Evolutionary conservation across 164 flowering plant genomes (phyloP).

Genomic region (Warburgia ugandensis): DNA sequence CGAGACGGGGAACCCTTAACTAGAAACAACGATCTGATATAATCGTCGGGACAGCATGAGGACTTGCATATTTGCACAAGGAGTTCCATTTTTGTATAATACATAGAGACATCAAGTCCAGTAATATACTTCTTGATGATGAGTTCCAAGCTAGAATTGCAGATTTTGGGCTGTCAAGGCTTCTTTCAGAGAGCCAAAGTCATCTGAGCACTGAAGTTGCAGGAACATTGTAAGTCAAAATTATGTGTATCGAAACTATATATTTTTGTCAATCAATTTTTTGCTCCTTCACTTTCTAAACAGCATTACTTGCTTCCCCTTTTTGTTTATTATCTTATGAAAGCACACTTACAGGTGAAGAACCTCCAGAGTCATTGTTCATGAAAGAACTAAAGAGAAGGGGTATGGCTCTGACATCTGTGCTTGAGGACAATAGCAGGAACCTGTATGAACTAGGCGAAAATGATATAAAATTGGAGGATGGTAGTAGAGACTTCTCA

Average conservation of each 20-base stretch:
- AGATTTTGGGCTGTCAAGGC: slow-evolving; percentile 62
- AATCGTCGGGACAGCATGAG: slow-evolving; percentile 45
- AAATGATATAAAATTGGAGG: slow-evolving; percentile 29
- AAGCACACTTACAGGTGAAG: slow-evolving; percentile 52
- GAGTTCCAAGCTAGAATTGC: slow-evolving; percentile 51
- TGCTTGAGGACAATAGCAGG: slow-evolving; percentile 67
- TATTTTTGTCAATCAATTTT: not conserved
- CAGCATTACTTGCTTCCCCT: not conserved
- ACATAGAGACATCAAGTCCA: no score
- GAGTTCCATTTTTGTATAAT: slow-evolving; percentile 45
- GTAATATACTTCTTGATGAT: no score
- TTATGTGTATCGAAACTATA: no score
- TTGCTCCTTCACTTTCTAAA: no score
- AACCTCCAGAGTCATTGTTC: slow-evolving; percentile 90
- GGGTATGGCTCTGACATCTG: slow-evolving; percentile 82
- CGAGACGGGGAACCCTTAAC: slow-evolving; percentile 29
- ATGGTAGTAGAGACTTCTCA: slow-evolving; percentile 36
- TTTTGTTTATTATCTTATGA: not conserved
- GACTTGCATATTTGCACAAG: slow-evolving; percentile 51
- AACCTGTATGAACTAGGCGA: slow-evolving; percentile 31
- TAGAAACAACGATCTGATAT: slow-evolving; percentile 49
- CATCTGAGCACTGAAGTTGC: slow-evolving; percentile 55
- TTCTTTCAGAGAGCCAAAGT: slow-evolving; percentile 43
- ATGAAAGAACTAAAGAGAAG: slow-evolving; percentile 85
- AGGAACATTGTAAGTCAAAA: slow-evolving; percentile 53